A percentile compares a stretch with the other conserved stretches of the same genome.
These are phyloP conservation scores for Taphrina confusa DNA, from an alignment of 1,139 yeast genomes.

Conservation along the genomic window DNA sequence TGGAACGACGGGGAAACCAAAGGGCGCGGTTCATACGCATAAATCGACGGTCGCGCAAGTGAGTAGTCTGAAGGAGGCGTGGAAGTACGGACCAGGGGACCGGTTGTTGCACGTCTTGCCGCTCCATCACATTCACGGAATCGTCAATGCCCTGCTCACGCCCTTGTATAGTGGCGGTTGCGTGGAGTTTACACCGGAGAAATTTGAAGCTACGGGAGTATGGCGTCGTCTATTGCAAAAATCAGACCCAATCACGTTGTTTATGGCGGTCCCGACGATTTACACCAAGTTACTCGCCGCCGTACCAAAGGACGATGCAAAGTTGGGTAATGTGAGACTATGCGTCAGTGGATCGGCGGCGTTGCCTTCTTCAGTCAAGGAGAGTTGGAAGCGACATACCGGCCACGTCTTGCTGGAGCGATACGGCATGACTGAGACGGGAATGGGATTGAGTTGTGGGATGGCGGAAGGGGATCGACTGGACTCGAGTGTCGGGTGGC, in stretches of 20 bases:
- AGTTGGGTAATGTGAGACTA: slow-evolving; percentile 40
- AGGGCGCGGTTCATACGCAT: slow-evolving; percentile 48
- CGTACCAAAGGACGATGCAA: slow-evolving; percentile 15
- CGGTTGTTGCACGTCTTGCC: slow-evolving; percentile 47
- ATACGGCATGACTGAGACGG: slow-evolving; percentile 50
- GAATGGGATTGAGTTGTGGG: slow-evolving; percentile 47
- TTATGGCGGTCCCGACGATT: slow-evolving; percentile 50
- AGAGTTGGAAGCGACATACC: slow-evolving; percentile 45
- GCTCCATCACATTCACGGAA: slow-evolving; percentile 49
- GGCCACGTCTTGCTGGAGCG: slow-evolving; percentile 47
- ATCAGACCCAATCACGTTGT: slow-evolving; percentile 46
- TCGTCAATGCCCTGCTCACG: slow-evolving; percentile 47
- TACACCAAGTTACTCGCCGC: slow-evolving; percentile 41
- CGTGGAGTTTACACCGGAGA: slow-evolving; percentile 46
- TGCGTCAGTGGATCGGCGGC: slow-evolving; percentile 50
- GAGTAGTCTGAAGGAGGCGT: slow-evolving; percentile 45
- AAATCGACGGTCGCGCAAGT: slow-evolving; percentile 47
- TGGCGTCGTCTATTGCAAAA: slow-evolving; percentile 41
- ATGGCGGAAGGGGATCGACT: slow-evolving; percentile 44
- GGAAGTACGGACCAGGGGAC: slow-evolving; percentile 45
- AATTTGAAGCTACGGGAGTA: slow-evolving; percentile 45
- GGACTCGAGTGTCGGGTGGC: slow-evolving; percentile 47
- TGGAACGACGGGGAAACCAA: slow-evolving; percentile 49
- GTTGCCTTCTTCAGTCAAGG: slow-evolving; percentile 46
- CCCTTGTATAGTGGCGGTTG: slow-evolving; percentile 47